These are phyloP conservation scores for Cyberlindnera petersonii DNA, from an alignment of 805 yeast species.

Conservation along the genomic window DNA sequence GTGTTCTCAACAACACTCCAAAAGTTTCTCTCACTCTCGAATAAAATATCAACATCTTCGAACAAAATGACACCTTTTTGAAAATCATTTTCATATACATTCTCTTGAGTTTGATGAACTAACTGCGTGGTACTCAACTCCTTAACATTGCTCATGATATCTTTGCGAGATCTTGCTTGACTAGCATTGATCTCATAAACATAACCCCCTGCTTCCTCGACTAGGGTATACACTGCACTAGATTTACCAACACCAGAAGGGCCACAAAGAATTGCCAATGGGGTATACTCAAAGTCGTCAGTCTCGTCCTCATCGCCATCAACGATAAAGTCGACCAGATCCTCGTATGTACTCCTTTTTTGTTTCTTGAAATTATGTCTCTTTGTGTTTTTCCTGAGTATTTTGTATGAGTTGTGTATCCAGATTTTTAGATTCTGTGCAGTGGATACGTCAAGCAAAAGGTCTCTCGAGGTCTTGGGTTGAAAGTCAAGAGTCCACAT, in stretches of 20 bases:
- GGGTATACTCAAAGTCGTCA: conserved; percentile 42
- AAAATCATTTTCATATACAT: conserved; percentile 25
- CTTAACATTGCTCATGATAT: conserved; percentile 56
- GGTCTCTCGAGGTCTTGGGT: conserved; percentile 30
- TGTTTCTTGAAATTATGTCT: conserved; percentile 31
- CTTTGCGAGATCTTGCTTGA: conserved; percentile 69
- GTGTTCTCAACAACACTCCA: conserved; percentile 71
- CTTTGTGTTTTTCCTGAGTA: conserved; percentile 32
- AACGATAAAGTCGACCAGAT: conserved; percentile 33
- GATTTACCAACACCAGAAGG: conserved; percentile 77
- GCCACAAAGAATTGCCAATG: conserved; percentile 66
- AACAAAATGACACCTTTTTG: conserved; percentile 68
- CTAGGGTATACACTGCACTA: conserved; percentile 62
- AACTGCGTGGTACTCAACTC: conserved; percentile 84
- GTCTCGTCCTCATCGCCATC: conserved; percentile 20
- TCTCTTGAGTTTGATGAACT: conserved; percentile 46
- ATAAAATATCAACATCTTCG: conserved; percentile 82
- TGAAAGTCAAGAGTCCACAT: conserved; percentile 31
- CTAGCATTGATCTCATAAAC: conserved; percentile 80
- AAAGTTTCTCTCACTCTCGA: conserved; percentile 70
- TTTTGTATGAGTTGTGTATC: conserved; percentile 32
- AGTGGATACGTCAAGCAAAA: conserved; percentile 26
- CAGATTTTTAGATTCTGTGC: conserved; percentile 28
- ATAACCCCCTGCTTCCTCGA: conserved; percentile 58
- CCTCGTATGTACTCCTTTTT: conserved; percentile 23